Base-by-base conservation (phyloP, 495 filamentous ascomycete genomes). In the Bombardia bombarda region DNA sequence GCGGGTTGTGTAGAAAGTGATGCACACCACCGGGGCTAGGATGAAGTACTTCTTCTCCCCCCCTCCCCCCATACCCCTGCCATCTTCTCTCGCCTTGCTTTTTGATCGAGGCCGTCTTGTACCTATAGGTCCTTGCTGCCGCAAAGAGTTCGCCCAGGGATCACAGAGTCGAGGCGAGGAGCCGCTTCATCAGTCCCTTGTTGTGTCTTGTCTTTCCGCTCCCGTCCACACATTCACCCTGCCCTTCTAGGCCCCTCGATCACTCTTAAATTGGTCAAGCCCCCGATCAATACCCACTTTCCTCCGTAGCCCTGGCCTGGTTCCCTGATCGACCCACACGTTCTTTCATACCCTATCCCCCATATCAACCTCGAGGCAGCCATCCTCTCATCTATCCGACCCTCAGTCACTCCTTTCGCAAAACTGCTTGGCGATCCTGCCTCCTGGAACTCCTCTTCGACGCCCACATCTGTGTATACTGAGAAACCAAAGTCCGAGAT, bases 361-460 rank as follows among this genome's bases (percentile, higher is more conserved):
- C 38, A 45, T 43, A 46, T 36, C 42, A 46, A 40, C 37, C 33
- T 19, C 37, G 46, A 45, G 45, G 32, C 46, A 37, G 26, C 45
- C 42, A 14, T 30, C 20, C 19, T 46, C 43, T 49, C 38, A 36
- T 30, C 38, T 42, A 49, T 52, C 65, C 62, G 42, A 65, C 61
- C 63, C 47, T 47, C 54, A 70, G 68, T 72, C 67, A 35, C 59
- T 72, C 68, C 50, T 72, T 70, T 45, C 44, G 14, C 33, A 38
- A 28, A 18, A 8, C 40, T 34, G 17, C 22, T 30, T 30, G 25
- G 22, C 32, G 38, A 12, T 41, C 9, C 4, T n/a, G 22, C 4
- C 22, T 28, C 24, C 4, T 30, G 16, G 12, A 20, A 4, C 21
- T 17, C n/a, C 17, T 39, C 46, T 31, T 12, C n/a, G 24, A 22